Evolutionary conservation across 2,329 filamentous ascomycete species (phyloP).

Genomic region (Calonectria pseudoturangicola): DNA sequence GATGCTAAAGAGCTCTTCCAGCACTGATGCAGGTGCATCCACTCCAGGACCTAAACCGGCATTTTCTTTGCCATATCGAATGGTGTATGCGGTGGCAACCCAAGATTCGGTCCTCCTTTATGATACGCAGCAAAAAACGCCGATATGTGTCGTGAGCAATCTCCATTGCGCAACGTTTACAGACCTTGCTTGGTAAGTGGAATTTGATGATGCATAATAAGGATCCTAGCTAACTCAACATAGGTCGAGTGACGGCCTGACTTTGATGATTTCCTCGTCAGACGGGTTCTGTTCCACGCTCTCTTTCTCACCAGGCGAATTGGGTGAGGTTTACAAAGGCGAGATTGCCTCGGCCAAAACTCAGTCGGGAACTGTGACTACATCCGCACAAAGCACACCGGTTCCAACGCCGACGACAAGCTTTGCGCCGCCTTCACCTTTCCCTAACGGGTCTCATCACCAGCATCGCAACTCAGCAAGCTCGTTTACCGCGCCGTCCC

Average conservation of each 20-base stretch:
- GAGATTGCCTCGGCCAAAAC: constrained; percentile 74
- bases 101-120: constrained; percentile 97
- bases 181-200: constrained; percentile 90
- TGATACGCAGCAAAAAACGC: constrained; percentile 96
- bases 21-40: constrained; percentile 66
- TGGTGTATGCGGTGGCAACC: constrained; percentile 97
- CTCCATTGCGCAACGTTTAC: constrained; percentile 98
- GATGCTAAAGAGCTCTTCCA: constrained; percentile 68
- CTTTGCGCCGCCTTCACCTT: constrained; percentile 78
- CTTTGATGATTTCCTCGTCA: constrained; percentile 94
- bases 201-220: neutral
- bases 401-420: constrained; percentile 81
- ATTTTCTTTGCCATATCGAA: constrained; percentile 92
- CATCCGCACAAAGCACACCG: constrained; percentile 79
- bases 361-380: constrained; percentile 62
- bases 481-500: constrained; percentile 75
- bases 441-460: constrained; percentile 67
- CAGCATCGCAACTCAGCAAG: constrained; percentile 75
- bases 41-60: constrained; percentile 79
- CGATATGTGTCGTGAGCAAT: constrained; percentile 96
- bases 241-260: constrained; percentile 71
- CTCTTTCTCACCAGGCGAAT: constrained; percentile 87
- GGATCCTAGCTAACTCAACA: constrained; percentile 54
- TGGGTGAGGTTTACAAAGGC: constrained; percentile 87
- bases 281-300: constrained; percentile 97